phyloP scores from a whole-genome alignment of 2,329 filamentous ascomycete species.

The Epichloe festucae region DNA sequence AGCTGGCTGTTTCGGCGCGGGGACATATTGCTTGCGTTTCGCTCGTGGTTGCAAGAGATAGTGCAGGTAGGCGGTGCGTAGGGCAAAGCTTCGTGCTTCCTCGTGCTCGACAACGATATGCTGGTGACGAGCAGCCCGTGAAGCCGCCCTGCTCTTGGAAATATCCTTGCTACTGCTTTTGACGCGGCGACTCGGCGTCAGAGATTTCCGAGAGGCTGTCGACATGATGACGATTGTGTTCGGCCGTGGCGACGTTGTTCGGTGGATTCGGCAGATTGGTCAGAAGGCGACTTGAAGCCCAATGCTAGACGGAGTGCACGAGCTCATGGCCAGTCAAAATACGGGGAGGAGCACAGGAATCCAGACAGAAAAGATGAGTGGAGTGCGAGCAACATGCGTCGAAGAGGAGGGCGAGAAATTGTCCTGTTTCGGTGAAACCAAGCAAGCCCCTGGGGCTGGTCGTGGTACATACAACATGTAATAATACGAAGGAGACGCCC shows the following conservation, averaged over 20 bases:
- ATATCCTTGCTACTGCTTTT: constrained; percentile 29
- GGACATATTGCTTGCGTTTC: constrained; percentile 78
- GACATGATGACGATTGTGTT: constrained; percentile 28
- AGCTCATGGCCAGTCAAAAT: constrained; percentile 4
- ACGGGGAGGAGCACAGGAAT: not conserved
- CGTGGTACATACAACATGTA: too few species aligned
- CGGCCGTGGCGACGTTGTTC: not conserved
- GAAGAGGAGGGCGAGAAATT: not conserved
- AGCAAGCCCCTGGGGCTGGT: too few species aligned
- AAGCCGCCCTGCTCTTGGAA: constrained; percentile 29
- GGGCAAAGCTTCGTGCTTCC: constrained; percentile 82
- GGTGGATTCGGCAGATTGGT: constrained; percentile 5
- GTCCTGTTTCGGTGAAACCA: not conserved
- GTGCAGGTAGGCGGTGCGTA: constrained; percentile 81
- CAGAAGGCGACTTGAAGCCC: constrained; percentile 19
- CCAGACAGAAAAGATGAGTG: not conserved
- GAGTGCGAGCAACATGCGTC: not conserved
- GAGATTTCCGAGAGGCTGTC: constrained; percentile 35
- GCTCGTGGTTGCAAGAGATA: constrained; percentile 86
- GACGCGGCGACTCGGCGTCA: constrained; percentile 31
- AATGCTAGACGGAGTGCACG: constrained; percentile 7
- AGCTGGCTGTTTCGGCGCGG: constrained; percentile 47
- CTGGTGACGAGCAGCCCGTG: constrained; percentile 24
- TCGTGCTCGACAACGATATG: constrained; percentile 46
- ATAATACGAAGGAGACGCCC: too few species aligned